A percentile compares a stretch with the other conserved stretches of the same genome.
These are phyloP conservation scores for Ogataea minuta DNA, from an alignment of 805 yeast species.

Conservation along the genomic window DNA sequence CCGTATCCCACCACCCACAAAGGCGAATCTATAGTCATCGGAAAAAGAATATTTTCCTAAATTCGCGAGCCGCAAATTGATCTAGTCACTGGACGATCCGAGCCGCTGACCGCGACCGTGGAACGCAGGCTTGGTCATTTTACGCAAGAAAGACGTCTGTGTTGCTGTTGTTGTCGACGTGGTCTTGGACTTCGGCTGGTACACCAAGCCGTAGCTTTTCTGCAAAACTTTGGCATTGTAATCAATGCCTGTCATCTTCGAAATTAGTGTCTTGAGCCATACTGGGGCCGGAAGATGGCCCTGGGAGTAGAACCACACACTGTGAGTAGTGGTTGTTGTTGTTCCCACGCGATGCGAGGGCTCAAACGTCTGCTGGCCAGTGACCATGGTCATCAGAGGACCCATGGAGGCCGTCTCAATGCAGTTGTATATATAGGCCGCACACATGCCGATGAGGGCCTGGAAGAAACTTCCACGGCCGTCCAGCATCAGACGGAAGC, in stretches of 20 bases:
- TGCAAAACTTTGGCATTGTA: constrained; percentile 30
- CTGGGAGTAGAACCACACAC: constrained; percentile 43
- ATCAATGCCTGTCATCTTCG: constrained; percentile 32
- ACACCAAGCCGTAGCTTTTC: constrained; percentile 24
- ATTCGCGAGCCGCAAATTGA: neutral
- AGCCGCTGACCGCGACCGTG: constrained; percentile 40
- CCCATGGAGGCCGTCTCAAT: constrained; percentile 56
- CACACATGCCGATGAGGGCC: constrained; percentile 48
- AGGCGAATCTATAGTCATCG: constrained; percentile 10
- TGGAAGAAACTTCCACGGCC: constrained; percentile 42
- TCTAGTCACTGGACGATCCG: constrained; percentile 24
- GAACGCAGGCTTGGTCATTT: constrained; percentile 26
- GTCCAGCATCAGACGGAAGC: constrained; percentile 44
- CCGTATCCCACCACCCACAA: constrained; percentile 92
- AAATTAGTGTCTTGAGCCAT: constrained; percentile 37
- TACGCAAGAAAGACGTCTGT: constrained; percentile 16
- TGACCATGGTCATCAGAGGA: constrained; percentile 36
- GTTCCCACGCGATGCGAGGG: constrained; percentile 33
- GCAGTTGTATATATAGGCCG: constrained; percentile 62
- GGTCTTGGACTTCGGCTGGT: constrained; percentile 15
- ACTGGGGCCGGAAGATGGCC: constrained; percentile 59
- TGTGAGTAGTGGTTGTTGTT: constrained; percentile 19
- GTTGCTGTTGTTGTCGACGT: constrained; percentile 6
- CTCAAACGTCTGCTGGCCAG: constrained; percentile 31
- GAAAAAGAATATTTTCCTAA: constrained; percentile 1